These are phyloP conservation scores for Cenococcum geophilum DNA, from an alignment of 495 filamentous ascomycete species.

Conservation along the genomic window DNA sequence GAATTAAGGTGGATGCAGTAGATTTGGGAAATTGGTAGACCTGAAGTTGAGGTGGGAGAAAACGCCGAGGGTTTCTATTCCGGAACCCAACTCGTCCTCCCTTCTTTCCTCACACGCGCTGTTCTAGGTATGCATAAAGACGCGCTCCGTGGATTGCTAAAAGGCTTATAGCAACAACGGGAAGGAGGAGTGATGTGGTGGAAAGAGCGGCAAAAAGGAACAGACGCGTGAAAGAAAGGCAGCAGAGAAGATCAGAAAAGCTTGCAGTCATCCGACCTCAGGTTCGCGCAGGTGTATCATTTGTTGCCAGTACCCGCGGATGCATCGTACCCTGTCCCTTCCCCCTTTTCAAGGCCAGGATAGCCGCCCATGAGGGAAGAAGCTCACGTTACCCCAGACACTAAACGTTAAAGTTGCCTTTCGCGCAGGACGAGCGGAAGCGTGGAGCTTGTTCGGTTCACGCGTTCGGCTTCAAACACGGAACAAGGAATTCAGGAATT, in stretches of 20 bases:
- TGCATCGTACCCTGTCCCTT: not conserved
- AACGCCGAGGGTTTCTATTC: constrained; percentile 2
- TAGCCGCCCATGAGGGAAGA: not conserved
- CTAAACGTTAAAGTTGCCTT: not conserved
- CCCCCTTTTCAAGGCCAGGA: not conserved
- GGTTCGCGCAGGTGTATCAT: not conserved
- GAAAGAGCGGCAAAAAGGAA: not conserved
- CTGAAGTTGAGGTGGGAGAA: too few species aligned
- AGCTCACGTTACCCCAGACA: not conserved
- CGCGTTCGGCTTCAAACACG: too few species aligned
- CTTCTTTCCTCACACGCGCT: not conserved
- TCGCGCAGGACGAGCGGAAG: constrained; percentile 6
- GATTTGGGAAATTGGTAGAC: too few species aligned
- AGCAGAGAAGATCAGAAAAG: not conserved
- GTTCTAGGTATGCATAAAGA: not conserved
- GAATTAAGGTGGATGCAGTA: too few species aligned
- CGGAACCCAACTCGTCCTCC: not conserved
- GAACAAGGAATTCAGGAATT: too few species aligned
- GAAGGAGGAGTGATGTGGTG: not conserved
- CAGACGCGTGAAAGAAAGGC: not conserved
- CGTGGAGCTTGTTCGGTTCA: not conserved
- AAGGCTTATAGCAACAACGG: not conserved
- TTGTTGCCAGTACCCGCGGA: not conserved
- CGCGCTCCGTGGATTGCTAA: not conserved
- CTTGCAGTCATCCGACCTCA: not conserved